These are phyloP conservation scores for Penicillium crystallinum DNA, from an alignment of 495 filamentous ascomycete species.

Conservation along the genomic window DNA sequence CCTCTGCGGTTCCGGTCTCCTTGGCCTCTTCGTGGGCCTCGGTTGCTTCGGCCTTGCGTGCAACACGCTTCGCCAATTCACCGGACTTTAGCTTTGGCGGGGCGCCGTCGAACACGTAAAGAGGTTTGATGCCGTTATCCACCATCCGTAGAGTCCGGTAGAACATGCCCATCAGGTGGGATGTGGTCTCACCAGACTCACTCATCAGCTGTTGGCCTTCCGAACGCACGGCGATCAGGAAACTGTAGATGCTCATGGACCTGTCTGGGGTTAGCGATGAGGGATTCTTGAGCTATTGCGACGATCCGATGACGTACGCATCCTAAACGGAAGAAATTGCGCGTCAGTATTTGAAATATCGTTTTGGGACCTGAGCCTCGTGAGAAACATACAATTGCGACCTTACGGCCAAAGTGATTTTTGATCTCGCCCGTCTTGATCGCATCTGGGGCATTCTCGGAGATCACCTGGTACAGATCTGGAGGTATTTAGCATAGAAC, in stretches of 20 bases:
- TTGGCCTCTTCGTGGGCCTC: conserved; percentile 92
- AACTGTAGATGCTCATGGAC: conserved; percentile 99
- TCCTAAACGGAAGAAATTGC: conserved; percentile 47
- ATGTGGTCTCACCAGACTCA: conserved; percentile 91
- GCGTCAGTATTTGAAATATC: not conserved
- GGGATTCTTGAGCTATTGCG: not conserved
- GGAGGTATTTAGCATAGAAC: conserved; percentile 8
- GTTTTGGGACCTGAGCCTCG: not conserved
- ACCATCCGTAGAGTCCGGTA: conserved; percentile 97
- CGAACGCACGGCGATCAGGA: conserved; percentile 93
- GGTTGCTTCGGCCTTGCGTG: conserved; percentile 81
- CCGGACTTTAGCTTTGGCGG: conserved; percentile 96
- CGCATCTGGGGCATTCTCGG: conserved; percentile 88
- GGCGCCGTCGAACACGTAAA: conserved; percentile 96
- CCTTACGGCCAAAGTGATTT: conserved; percentile 94
- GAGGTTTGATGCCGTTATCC: conserved; percentile 96
- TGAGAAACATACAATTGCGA: conserved; percentile 72
- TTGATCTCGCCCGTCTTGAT: conserved; percentile 96
- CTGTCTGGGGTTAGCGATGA: conserved; percentile 42
- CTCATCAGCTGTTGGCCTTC: conserved; percentile 93
- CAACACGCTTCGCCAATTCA: conserved; percentile 88
- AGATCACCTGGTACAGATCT: conserved; percentile 81
- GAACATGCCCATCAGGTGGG: conserved; percentile 98
- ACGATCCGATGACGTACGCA: conserved; percentile 58
- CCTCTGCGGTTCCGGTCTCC: conserved; percentile 93